Conservation (phyloP, 306 rosid species). For the Vigna unguiculata region DNA sequence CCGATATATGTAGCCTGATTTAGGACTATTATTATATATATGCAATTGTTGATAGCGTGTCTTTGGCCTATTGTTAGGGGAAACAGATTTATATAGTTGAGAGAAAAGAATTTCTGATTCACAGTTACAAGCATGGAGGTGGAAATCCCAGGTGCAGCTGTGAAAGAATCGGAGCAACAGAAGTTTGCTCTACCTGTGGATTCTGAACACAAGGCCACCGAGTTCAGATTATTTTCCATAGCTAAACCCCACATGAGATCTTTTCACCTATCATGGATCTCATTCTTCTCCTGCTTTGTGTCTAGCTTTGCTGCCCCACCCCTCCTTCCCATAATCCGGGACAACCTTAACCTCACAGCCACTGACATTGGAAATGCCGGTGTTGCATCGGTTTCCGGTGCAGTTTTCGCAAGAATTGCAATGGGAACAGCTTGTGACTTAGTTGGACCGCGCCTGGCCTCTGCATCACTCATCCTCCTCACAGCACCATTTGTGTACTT, state of each 20-base stretch:
- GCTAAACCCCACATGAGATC: constrained; percentile 91
- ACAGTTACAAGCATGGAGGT: constrained; percentile 46
- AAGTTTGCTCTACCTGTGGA: constrained; percentile 74
- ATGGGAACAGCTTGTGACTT: constrained; percentile 94
- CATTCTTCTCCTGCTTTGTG: constrained; percentile 82
- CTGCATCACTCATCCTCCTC: constrained; percentile 67
- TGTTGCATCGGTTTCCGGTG: constrained; percentile 85
- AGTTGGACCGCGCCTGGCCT: constrained; percentile 82
- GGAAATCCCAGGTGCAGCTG: constrained; percentile 46
- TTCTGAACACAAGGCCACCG: constrained; percentile 83
- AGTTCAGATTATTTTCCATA: constrained; percentile 65
- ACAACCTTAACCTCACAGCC: constrained; percentile 85
- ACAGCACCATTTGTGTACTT: constrained; percentile 76
- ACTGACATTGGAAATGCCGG: constrained; percentile 97
- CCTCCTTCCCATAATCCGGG: constrained; percentile 78
- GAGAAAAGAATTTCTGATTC: too few relatives aligned
- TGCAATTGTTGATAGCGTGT: too few relatives aligned
- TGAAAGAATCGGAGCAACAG: constrained; percentile 41
- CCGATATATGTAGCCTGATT: too few relatives aligned
- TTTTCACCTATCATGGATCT: constrained; percentile 84
- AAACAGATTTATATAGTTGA: too few relatives aligned
- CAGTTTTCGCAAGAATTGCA: constrained; percentile 76
- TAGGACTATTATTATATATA: too few relatives aligned
- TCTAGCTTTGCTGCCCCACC: constrained; percentile 87
- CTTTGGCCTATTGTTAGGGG: too few relatives aligned